Base-by-base conservation (phyloP, 2,329 filamentous ascomycete species). In the Diaporthe sp. region DNA sequence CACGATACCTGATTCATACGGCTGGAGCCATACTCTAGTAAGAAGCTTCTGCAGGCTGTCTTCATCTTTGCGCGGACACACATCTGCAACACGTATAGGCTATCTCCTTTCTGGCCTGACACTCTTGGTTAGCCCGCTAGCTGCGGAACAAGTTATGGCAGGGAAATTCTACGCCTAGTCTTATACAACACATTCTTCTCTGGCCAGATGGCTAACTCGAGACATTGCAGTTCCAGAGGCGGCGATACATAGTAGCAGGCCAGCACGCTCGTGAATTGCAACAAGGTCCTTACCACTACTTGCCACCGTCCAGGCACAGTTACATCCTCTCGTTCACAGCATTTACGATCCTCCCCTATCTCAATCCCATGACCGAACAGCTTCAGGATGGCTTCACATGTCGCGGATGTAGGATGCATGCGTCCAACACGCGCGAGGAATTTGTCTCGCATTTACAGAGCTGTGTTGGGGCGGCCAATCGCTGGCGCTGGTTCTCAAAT, bases 261-360 rank as follows among this genome's bases (percentile, higher is more conserved):
- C 31, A 70, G 49, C 65, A 70, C 34, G 65, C 65, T 25, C 46
- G n/a, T 49, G 44, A 68, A 37, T 53, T 68, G 31, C 65, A 68
- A 28, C n/a, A 39, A 42, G 31, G 13, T n/a, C 28, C 49, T 17
- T 34, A 17, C 3, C 49, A n/a, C 49, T 13, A 39, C 15, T 25
- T 70, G n/a, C 65, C 65, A 2, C 34, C 31, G 15, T 55, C 65
- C 7, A 25, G 49, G 49, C 65, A 55, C 13, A 70, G 65, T 28
- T 7, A 70, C 13, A 19, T 31, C 22, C 65, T 55, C 49, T 22
- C 28, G 31, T 70, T 55, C 65, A n/a, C 65, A 12, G 46, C 49
- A 10, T 39, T 70, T 3, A 55, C 49, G 13, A 22, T 42, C 10
- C 22, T 70, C 34, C 49, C 65, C 34, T 55, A 42, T 6, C 42